Evolutionary conservation across 169 alveolate species (phyloP).

Genomic region (Theileria orientalis): DNA sequence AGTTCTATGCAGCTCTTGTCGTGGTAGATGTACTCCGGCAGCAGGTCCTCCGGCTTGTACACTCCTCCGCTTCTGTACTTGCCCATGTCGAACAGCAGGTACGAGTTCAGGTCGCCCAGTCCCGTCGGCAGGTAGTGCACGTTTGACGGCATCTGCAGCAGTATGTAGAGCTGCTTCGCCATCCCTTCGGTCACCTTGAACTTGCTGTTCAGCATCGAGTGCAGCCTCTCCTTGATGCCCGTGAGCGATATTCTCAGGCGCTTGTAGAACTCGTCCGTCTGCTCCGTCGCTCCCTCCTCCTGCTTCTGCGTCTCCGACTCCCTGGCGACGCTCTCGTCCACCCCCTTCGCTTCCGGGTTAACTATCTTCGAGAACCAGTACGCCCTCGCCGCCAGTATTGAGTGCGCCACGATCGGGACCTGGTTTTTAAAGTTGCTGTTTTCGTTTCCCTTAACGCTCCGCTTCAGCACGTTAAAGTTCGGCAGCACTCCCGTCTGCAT

Average conservation of each 20-base stretch:
- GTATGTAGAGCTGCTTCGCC: conserved; percentile 25
- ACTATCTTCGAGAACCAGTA: conserved; percentile 7
- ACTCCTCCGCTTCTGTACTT: neutral
- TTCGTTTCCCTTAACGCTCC: neutral
- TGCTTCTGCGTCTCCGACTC: neutral
- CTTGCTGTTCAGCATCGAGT: neutral
- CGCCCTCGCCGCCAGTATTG: conserved; percentile 15
- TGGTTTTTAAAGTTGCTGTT: conserved; percentile 31
- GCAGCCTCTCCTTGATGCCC: neutral
- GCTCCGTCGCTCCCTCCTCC: neutral
- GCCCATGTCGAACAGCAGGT: conserved; percentile 29
- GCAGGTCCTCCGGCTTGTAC: neutral
- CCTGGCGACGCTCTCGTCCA: neutral
- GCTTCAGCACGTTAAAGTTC: conserved; percentile 39
- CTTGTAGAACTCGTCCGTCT: neutral
- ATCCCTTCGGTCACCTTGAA: conserved; percentile 2
- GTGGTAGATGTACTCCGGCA: conserved; percentile 31
- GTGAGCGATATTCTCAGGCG: neutral
- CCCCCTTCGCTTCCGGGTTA: conserved; percentile 9
- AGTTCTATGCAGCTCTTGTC: conserved; percentile 4
- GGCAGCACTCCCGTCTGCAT: conserved; percentile 43
- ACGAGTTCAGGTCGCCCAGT: conserved; percentile 32
- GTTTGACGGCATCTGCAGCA: conserved; percentile 43
- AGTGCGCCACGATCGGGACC: conserved; percentile 11
- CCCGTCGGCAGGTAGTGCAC: conserved; percentile 37